A percentile compares a stretch with the other conserved stretches of the same genome.
These are phyloP conservation scores for Penicillium vulpinum DNA, from an alignment of 2,329 filamentous ascomycete species.

Conservation along the genomic window DNA sequence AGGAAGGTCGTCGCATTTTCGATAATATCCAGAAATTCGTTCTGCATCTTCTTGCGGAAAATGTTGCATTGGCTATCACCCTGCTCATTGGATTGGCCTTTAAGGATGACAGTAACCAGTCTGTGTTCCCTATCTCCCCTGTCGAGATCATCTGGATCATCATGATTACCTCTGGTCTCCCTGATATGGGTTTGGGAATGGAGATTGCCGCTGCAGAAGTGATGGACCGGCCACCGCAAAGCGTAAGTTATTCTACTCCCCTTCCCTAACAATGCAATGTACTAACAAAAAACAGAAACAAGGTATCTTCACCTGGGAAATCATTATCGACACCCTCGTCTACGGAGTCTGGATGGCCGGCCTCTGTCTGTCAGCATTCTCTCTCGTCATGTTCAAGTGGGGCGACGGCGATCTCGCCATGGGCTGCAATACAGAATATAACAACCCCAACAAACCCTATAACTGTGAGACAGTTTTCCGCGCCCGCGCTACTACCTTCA, in stretches of 20 bases:
- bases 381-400: constrained; percentile 63
- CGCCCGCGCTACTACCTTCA: constrained; percentile 71
- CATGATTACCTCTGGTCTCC: constrained; percentile 85
- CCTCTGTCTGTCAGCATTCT: constrained; percentile 64
- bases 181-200: constrained; percentile 83
- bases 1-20: constrained; percentile 81
- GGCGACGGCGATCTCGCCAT: constrained; percentile 60
- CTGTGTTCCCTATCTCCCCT: constrained; percentile 82
- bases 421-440: constrained; percentile 62
- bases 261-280: neutral
- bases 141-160: constrained; percentile 93
- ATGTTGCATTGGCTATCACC: constrained; percentile 80
- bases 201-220: constrained; percentile 74
- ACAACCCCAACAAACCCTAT: constrained; percentile 27
- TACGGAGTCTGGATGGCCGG: constrained; percentile 77
- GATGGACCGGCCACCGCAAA: constrained; percentile 76
- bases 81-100: constrained; percentile 80
- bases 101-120: constrained; percentile 68
- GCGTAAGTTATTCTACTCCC: constrained; percentile 21
- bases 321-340: constrained; percentile 75
- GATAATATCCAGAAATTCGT: constrained; percentile 91
- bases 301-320: constrained; percentile 75
- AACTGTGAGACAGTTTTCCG: constrained; percentile 66
- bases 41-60: constrained; percentile 74
- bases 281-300: constrained; percentile 43